Base-by-base conservation (phyloP, 345 rosid species). In the Acer campestre region DNA sequence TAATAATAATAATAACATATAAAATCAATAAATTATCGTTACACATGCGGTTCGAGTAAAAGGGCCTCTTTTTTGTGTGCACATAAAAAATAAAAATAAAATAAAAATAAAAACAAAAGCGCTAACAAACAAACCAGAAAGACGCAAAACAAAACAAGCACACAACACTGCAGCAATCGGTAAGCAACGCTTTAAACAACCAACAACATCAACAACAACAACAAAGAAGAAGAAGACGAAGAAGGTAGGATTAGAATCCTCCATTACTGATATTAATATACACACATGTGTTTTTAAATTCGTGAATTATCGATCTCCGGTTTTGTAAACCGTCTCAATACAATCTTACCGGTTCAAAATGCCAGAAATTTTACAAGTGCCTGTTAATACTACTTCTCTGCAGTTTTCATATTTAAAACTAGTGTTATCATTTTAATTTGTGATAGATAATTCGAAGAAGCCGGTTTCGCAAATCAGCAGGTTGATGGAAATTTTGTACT, bases 231-330 rank as follows among this genome's bases (percentile, higher is more conserved):
- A 49, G 63, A 13, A 68, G 65, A 68, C 48, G 80, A 74, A 31
- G 71, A 8, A 75, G 84, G 75, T 80, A 56, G 76, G 55, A 75
- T 18, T 49, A 5, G 75, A 72, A 72, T 46, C 58, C 58, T 14
- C 58, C 17, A 16, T 16, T 18, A 53, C 58, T 16, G 18, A 16
- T 53, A 53, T 53, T 1, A 0, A 59, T 20, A 20, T 59, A 18
- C 3, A 59, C 27, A 59, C 5, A 2, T 59, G 7, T 59, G n/a
- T 59, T n/a, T 59, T n/a, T 59, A 2, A 46, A 10, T 46, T 46
- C 49, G 49, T 9, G 49, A 11, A 42, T 42, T 42, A 42, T 42
- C 46, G 11, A 46, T 59, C 22, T 59, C 63, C 63, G 22, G 63
- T 59, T 59, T 58, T 7, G 63, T 59, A n/a, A 20, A 7, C 27